Base-by-base conservation (phyloP, 768 basidiomycete species). In the Sarcodon aspratus region DNA sequence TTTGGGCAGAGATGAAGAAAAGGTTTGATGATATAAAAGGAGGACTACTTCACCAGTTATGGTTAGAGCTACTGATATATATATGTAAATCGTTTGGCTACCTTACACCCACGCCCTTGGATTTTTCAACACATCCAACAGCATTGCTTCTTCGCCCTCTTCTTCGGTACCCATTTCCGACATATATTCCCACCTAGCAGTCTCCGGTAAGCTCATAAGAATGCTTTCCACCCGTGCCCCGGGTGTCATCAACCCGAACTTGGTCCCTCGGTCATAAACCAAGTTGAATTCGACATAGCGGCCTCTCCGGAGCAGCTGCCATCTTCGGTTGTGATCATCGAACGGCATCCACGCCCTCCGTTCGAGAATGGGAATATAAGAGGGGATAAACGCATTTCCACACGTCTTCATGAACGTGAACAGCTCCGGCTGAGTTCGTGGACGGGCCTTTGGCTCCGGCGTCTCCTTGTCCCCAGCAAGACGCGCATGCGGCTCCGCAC, bases 271-370 rank as follows among this genome's bases (percentile, higher is more conserved):
- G 58, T 83, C 81, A 57, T 76, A 69, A n/a, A 81, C 73, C 49
- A 85, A 66, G 61, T 79, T 82, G 63, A 84, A 99, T 63, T 99
- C 95, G 46, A 95, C 95, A 60, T 97, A 56, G 53, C 94, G 75
- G 1, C 94, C 94, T 21, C 94, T 72, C 37, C 96, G 74, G 27
- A 99, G 57, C 48, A 95, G 77, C 64, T 98, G 95, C 96, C 96
- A 99, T 45, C 94, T 74, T 44, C 92, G 77, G 52, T 89, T 71
- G 32, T 73, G 67, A 3, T 84, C 81, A 5, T 78, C 77, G 54
- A 69, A 79, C 21, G 80, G 75, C 45, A 73, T 75, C 9, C 60
- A 51, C 47, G 72, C 70, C 9, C 87, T 75, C 34, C 69, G 69
- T 49, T 73, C 57, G 38, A 99, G 71, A 61, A 98, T 85, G 15